phyloP scores from a whole-genome alignment of 495 filamentous ascomycete species.

The Schizothecium vesticola region DNA sequence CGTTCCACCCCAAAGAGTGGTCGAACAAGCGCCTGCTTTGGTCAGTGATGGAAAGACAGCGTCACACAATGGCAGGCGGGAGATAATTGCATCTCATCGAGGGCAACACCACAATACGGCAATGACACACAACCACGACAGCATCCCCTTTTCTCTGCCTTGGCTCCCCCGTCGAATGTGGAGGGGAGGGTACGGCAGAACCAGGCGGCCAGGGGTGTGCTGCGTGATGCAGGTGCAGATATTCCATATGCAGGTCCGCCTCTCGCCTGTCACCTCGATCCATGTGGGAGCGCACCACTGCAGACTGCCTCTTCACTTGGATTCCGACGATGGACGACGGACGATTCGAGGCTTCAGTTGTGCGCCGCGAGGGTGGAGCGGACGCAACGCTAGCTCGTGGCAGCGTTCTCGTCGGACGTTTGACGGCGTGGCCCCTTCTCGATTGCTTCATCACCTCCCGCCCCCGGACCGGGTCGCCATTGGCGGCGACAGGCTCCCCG shows the following conservation, averaged over 20 bases:
- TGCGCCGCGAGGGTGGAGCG: background rate
- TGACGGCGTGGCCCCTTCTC: background rate
- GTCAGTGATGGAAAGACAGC: background rate
- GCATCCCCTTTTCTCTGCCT: background rate
- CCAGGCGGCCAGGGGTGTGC: background rate
- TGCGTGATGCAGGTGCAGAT: constrained; percentile 11
- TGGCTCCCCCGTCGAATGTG: no score
- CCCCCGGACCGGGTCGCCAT: background rate
- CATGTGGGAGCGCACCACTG: constrained; percentile 6
- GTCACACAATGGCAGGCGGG: background rate
- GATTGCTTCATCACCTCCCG: background rate
- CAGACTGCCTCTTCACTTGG: background rate
- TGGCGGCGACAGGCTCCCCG: background rate
- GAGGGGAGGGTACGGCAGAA: background rate
- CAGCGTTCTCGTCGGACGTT: background rate
- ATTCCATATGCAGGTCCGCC: constrained; percentile 15
- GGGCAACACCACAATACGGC: background rate
- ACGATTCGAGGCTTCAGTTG: background rate
- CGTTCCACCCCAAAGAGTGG: background rate
- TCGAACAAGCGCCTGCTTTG: background rate
- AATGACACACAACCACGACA: background rate
- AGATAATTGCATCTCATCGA: background rate
- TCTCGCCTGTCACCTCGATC: constrained; percentile 4
- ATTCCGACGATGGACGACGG: background rate
- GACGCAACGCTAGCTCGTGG: constrained; percentile 4